Conservation (phyloP, 1,139 yeast genomes). For the Diutina rugosa region DNA sequence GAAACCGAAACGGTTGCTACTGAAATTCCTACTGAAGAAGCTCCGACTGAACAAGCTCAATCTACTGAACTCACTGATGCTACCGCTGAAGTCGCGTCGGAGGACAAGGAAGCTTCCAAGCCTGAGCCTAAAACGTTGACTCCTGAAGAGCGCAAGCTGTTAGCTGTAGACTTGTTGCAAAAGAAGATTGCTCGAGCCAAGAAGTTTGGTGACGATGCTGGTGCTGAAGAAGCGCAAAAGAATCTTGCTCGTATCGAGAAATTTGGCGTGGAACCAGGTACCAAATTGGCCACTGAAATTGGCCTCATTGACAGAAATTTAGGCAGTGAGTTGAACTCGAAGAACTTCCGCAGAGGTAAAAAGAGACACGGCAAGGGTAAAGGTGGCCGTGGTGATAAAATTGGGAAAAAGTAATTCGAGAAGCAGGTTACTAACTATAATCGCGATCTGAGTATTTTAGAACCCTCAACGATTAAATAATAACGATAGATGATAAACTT, state of each 20-base stretch:
- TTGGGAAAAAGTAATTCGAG: slow-evolving; percentile 3
- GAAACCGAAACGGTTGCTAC: not conserved
- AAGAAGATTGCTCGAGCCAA: slow-evolving; percentile 62
- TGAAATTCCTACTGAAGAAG: slow-evolving; percentile 4
- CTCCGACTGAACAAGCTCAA: slow-evolving; percentile 5
- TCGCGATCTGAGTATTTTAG: too few species aligned
- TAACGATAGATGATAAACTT: not conserved
- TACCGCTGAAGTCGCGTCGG: slow-evolving; percentile 5
- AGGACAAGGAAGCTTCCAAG: slow-evolving; percentile 16
- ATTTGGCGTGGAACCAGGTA: slow-evolving; percentile 67
- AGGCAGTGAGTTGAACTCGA: slow-evolving; percentile 10
- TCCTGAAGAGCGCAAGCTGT: slow-evolving; percentile 58
- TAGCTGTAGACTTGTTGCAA: slow-evolving; percentile 55
- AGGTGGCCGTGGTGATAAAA: slow-evolving; percentile 4
- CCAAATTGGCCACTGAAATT: slow-evolving; percentile 54
- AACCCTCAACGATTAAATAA: not conserved
- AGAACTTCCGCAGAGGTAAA: not conserved
- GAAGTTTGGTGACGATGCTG: slow-evolving; percentile 59
- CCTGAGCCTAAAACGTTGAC: slow-evolving; percentile 23
- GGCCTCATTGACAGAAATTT: slow-evolving; percentile 33
- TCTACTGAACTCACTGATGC: slow-evolving; percentile 5
- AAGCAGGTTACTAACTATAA: not conserved
- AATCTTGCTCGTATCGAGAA: slow-evolving; percentile 62
- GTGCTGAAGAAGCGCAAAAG: slow-evolving; percentile 39
- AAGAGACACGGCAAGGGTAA: slow-evolving; percentile 6